Evolutionary conservation across 345 rosid species (phyloP), one percentile per base, ranked within the genome.

Genomic region (Hibiscus trionum): DNA sequence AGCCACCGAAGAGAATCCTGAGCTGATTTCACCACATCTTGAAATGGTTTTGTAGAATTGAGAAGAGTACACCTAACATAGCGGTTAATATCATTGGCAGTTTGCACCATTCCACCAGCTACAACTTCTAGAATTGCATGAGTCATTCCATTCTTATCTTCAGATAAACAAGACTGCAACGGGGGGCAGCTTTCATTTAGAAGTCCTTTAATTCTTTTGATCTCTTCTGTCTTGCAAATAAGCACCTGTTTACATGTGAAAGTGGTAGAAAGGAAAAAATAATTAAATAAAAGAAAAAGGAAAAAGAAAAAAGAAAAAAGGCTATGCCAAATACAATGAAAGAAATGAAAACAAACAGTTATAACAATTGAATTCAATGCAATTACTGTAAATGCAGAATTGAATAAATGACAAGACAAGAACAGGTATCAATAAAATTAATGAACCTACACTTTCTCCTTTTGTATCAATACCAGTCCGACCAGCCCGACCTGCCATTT

Each of bases 401-500:
- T 66, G 14, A 29, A 12, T 35, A 19, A 53, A 52, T 35, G 16
- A 29, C 29, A 52, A 44, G 16, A 29, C 29, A 52, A 71, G 60
- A 50, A 44, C 70, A 69, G 55, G 42, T 35, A 61, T 7, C 15
- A 12, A 19, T 31, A 70, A 75, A 76, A 60, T 63, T 56, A 60
- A 66, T 39, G 72, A 66, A 77, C 98, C 66, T 88, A 94, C 98
- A 85, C 98, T 94, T 88, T 94, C 96, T 69, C 98, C 98, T 83
- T 88, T 87, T 63, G 97, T 87, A 80, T 94, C 98, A 77, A 94
- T 94, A 77, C 98, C 98, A 73, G 97, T 91, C 74, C 98, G 93
- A 75, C 98, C 98, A 76, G 98, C 98, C 80, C 98, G 87, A 67
- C 98, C 98, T 66, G 98, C 91, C 98, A 94, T 94, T 85, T 94